Conservation (phyloP, 345 rosid genomes). For the Eucalyptus paniculata region DNA sequence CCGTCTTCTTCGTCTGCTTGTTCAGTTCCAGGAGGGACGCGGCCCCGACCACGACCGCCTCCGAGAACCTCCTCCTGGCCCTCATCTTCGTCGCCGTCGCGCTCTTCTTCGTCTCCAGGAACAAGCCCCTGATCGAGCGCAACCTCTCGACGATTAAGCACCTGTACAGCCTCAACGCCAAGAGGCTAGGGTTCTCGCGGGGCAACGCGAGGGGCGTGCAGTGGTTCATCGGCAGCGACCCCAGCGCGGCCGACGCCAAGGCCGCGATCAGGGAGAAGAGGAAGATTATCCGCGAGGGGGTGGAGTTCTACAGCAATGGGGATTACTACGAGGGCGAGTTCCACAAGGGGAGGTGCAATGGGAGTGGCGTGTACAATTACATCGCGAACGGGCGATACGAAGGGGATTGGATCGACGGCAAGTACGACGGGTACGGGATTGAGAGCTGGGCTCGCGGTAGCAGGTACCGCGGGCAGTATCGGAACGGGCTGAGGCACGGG, state of each 20-base stretch:
- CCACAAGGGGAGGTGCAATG: constrained; percentile 70
- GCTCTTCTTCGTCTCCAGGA: constrained; percentile 69
- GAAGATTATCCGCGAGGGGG: constrained; percentile 55
- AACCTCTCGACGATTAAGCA: constrained; percentile 28
- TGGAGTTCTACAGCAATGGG: constrained; percentile 75
- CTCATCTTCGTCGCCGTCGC: constrained; percentile 64
- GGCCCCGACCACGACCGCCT: constrained; percentile 20
- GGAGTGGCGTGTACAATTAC: constrained; percentile 85
- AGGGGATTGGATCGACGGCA: constrained; percentile 92
- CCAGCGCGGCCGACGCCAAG: not conserved
- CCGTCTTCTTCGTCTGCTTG: constrained; percentile 30
- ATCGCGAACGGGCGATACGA: constrained; percentile 76
- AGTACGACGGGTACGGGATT: constrained; percentile 81
- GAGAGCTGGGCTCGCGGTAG: constrained; percentile 97
- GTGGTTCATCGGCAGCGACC: constrained; percentile 66
- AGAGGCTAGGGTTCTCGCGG: constrained; percentile 20
- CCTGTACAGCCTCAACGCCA: constrained; percentile 24
- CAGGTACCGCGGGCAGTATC: constrained; percentile 76
- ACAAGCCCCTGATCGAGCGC: constrained; percentile 51
- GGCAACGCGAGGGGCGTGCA: constrained; percentile 46
- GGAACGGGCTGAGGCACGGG: constrained; percentile 77
- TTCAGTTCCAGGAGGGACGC: constrained; percentile 43
- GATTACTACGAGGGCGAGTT: constrained; percentile 94
- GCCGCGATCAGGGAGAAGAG: constrained; percentile 2
- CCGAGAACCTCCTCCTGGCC: constrained; percentile 70